Evolutionary conservation across 306 rosid genomes (phyloP).

Genomic region (Vigna angularis): DNA sequence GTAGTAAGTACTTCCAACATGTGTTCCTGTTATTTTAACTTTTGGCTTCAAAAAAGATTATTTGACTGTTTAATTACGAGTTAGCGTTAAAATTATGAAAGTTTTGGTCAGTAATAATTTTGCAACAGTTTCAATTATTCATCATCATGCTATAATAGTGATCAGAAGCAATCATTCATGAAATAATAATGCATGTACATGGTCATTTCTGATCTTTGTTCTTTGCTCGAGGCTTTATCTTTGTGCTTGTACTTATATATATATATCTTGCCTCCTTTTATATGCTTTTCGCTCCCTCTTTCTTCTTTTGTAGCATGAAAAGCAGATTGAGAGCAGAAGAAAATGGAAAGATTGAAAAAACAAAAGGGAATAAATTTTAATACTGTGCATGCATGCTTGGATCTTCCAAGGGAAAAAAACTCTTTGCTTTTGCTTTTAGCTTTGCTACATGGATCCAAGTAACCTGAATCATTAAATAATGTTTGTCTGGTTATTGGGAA

Average conservation of each 20-base stretch:
- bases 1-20: neutral
- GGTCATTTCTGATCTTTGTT: slow-evolving; percentile 37
- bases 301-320: slow-evolving; percentile 39
- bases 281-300: slow-evolving; percentile 15
- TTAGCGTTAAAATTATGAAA: neutral
- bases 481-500: slow-evolving; percentile 43
- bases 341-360: slow-evolving; percentile 40
- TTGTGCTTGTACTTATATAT: slow-evolving; percentile 29
- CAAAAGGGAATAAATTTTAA: slow-evolving; percentile 9
- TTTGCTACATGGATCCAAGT: slow-evolving; percentile 16
- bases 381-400: slow-evolving; percentile 44
- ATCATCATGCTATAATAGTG: neutral
- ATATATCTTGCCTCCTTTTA: neutral
- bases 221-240: slow-evolving; percentile 42
- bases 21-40: neutral
- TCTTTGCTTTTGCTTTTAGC: slow-evolving; percentile 23
- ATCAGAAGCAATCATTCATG: slow-evolving; percentile 22
- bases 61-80: neutral
- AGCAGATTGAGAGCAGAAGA: slow-evolving; percentile 32
- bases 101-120: neutral
- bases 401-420: slow-evolving; percentile 20
- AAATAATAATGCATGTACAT: slow-evolving; percentile 44
- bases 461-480: slow-evolving; percentile 30
- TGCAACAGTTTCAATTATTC: slow-evolving; percentile 18
- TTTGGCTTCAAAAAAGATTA: neutral